These are phyloP conservation scores for Castanea mollissima DNA, from an alignment of 306 rosid species.

Conservation along the genomic window DNA sequence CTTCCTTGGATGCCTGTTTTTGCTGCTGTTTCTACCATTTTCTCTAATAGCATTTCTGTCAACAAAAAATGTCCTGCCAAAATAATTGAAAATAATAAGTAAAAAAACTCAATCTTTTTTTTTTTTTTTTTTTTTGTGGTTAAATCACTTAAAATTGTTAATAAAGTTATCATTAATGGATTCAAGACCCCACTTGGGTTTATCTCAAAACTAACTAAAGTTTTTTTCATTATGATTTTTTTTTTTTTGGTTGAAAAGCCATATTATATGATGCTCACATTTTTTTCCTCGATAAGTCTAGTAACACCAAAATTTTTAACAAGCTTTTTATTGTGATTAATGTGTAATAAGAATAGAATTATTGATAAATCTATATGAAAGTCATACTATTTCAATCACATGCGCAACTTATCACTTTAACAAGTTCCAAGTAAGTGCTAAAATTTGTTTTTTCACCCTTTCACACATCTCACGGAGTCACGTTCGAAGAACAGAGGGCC, in stretches of 20 bases:
- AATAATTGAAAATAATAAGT: not conserved
- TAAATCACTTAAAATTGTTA: not conserved
- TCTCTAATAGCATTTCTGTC: constrained; percentile 79
- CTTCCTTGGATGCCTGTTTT: constrained; percentile 85
- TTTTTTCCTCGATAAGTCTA: not conserved
- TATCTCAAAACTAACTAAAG: not conserved
- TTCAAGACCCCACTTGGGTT: not conserved
- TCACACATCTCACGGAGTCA: no score
- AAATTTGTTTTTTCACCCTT: no score
- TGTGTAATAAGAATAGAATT: no score
- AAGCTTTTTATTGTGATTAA: no score
- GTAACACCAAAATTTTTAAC: no score
- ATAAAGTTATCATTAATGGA: not conserved
- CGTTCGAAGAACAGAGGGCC: no score
- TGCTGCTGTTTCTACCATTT: constrained; percentile 80
- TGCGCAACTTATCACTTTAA: no score
- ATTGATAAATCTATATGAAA: no score
- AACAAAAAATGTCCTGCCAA: constrained; percentile 75
- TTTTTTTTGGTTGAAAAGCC: not conserved
- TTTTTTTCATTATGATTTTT: not conserved
- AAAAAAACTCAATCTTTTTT: no score
- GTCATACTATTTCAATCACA: no score
- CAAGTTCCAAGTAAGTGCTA: no score
- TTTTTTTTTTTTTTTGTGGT: not conserved
- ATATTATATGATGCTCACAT: not conserved